Conservation (phyloP, 2,329 filamentous ascomycete species). For the Aspergillus sp. region DNA sequence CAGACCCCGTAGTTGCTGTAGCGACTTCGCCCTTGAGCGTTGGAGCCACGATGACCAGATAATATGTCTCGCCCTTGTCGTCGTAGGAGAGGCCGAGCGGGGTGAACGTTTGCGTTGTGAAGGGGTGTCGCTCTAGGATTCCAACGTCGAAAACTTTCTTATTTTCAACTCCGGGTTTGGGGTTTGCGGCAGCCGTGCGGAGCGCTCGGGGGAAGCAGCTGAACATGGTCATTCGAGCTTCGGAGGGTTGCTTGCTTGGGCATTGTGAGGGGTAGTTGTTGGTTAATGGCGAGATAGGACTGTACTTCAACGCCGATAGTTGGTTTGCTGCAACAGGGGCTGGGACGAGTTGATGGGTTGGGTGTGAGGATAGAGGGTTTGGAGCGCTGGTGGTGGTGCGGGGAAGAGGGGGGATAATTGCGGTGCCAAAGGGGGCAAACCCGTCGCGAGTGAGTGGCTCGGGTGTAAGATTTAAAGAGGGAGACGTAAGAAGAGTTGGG, state of each 20-base stretch:
- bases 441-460: constrained; percentile 65
- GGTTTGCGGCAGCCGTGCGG: constrained; percentile 22
- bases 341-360: constrained; percentile 36
- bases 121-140: constrained; percentile 88
- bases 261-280: constrained; percentile 67
- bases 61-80: constrained; percentile 43
- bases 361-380: constrained; percentile 46
- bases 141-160: constrained; percentile 58
- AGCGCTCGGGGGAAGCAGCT: constrained; percentile 70
- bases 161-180: constrained; percentile 8
- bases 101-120: constrained; percentile 89
- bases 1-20: constrained; percentile 30
- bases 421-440: constrained; percentile 80
- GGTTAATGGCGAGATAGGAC: constrained; percentile 70
- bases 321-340: constrained; percentile 73
- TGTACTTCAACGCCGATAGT: constrained; percentile 83
- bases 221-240: constrained; percentile 82
- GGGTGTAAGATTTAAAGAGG: constrained; percentile 53
- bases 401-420: constrained; percentile 57
- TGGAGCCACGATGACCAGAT: constrained; percentile 87
- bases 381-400: constrained; percentile 43
- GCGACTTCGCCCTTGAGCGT: constrained; percentile 54
- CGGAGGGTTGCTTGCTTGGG: constrained; percentile 42
- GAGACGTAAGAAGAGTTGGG: constrained; percentile 34
- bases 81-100: constrained; percentile 61